Percentiles rank a stretch among this genome's conserved stretches.
phyloP scores from a whole-genome alignment of 2,329 filamentous ascomycete species.

The Stagonosporopsis tanaceti region DNA sequence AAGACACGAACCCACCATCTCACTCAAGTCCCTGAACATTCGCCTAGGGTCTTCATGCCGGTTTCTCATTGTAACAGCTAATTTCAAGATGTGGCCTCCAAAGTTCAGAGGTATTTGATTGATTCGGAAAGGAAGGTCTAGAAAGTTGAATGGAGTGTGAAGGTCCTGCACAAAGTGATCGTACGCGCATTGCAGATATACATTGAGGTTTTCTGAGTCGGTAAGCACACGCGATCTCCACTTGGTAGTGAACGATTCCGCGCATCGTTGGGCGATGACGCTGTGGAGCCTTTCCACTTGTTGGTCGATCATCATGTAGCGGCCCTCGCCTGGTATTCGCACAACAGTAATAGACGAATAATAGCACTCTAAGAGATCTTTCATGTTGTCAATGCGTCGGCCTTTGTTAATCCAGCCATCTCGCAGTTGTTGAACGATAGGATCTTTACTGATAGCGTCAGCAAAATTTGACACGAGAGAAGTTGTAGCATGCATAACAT shows the following conservation, averaged over 20 bases:
- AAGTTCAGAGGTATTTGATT: not conserved
- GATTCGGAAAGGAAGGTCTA: not conserved
- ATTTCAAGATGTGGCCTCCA: not conserved
- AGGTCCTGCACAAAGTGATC: conserved; percentile 58
- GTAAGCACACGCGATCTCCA: conserved; percentile 55
- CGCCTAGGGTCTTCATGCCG: too few species aligned
- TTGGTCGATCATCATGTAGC: conserved; percentile 57
- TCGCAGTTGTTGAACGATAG: not conserved
- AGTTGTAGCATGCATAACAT: not conserved
- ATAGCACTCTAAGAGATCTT: conserved; percentile 49
- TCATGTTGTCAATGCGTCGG: conserved; percentile 12
- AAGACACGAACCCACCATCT: too few species aligned
- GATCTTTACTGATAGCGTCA: not conserved
- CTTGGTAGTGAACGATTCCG: not conserved
- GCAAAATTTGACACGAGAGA: not conserved
- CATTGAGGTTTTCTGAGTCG: conserved; percentile 57
- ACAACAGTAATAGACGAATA: conserved; percentile 60
- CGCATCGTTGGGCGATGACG: conserved; percentile 20
- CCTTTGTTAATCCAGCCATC: not conserved
- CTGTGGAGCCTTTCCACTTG: conserved; percentile 58
- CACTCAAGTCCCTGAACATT: too few species aligned
- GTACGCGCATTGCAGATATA: conserved; percentile 59
- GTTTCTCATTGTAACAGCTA: not conserved
- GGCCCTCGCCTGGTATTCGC: conserved; percentile 56
- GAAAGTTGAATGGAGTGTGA: conserved; percentile 57